A percentile compares a stretch with the other conserved stretches of the same genome.
Evolutionary conservation across 2,329 filamentous ascomycete genomes (phyloP).

Genomic region (Penicillium fuscoglaucum): DNA sequence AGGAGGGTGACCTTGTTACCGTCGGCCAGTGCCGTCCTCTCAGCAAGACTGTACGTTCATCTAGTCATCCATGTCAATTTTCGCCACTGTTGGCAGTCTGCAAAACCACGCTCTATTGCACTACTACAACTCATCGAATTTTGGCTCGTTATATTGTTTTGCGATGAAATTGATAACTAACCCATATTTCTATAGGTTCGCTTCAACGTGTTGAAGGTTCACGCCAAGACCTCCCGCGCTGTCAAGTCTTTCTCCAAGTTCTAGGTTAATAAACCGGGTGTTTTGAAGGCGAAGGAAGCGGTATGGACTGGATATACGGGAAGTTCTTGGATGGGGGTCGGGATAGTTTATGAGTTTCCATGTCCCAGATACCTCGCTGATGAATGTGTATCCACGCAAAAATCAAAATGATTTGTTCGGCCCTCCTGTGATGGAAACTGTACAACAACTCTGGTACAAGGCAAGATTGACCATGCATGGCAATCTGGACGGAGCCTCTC

Average conservation of each 20-base stretch:
- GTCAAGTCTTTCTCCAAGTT: slow-evolving; percentile 99
- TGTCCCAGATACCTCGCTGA: slow-evolving; percentile 45
- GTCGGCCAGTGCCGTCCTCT: slow-evolving; percentile 99
- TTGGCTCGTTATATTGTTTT: background rate
- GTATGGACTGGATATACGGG: slow-evolving; percentile 41
- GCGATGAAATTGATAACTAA: slow-evolving; percentile 18
- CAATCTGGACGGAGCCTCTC: slow-evolving; percentile 20
- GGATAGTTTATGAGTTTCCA: slow-evolving; percentile 44
- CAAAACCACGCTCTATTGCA: background rate
- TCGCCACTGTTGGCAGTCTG: background rate
- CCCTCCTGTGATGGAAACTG: slow-evolving; percentile 32
- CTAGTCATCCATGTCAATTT: background rate
- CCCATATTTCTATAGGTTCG: slow-evolving; percentile 65
- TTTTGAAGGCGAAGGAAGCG: slow-evolving; percentile 39
- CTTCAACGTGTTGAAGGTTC: slow-evolving; percentile 99
- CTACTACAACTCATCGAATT: background rate
- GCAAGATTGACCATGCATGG: slow-evolving; percentile 13
- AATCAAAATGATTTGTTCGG: slow-evolving; percentile 41
- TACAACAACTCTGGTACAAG: slow-evolving; percentile 25
- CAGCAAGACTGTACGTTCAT: slow-evolving; percentile 91
- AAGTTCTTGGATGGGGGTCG: slow-evolving; percentile 38
- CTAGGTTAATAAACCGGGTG: slow-evolving; percentile 56
- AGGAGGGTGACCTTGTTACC: slow-evolving; percentile 98
- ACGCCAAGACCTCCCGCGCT: slow-evolving; percentile 54
- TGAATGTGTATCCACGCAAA: slow-evolving; percentile 43